These are phyloP conservation scores for Erythrophleum ivorense DNA, from an alignment of 331 rosid species.

Conservation along the genomic window DNA sequence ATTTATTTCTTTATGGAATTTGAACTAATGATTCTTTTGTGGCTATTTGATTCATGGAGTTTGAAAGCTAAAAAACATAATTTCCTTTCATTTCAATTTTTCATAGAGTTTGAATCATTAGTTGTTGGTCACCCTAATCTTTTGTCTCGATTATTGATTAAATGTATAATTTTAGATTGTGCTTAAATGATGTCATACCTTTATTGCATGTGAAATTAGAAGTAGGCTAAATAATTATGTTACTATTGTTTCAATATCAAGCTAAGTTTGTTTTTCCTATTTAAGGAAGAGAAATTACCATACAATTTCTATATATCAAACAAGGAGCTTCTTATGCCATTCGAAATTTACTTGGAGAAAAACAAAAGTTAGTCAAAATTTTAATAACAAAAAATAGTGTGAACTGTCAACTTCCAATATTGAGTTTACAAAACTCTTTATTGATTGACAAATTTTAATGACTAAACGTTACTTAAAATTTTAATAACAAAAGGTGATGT, in stretches of 20 bases:
- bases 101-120: neutral
- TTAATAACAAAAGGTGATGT: neutral
- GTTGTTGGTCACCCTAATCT: neutral
- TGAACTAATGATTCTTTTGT: neutral
- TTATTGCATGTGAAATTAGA: neutral
- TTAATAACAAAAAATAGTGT: neutral
- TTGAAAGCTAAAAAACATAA: neutral
- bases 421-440: neutral
- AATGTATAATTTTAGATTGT: neutral
- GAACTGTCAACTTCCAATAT: neutral
- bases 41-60: neutral
- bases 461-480: constrained; percentile 56
- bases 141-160: neutral
- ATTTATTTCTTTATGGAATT: neutral
- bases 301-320: constrained; percentile 82
- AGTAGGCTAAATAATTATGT: neutral
- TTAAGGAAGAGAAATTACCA: constrained; percentile 91
- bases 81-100: neutral
- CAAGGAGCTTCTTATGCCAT: constrained; percentile 78
- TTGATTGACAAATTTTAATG: neutral
- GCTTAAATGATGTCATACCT: neutral
- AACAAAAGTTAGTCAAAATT: constrained; percentile 64
- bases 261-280: neutral
- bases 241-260: neutral
- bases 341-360: constrained; percentile 79